A percentile compares a stretch with the other conserved stretches of the same genome.
These are phyloP conservation scores for Rhodotorula sp. DNA, from an alignment of 1,284 basidiomycete species.

Conservation along the genomic window DNA sequence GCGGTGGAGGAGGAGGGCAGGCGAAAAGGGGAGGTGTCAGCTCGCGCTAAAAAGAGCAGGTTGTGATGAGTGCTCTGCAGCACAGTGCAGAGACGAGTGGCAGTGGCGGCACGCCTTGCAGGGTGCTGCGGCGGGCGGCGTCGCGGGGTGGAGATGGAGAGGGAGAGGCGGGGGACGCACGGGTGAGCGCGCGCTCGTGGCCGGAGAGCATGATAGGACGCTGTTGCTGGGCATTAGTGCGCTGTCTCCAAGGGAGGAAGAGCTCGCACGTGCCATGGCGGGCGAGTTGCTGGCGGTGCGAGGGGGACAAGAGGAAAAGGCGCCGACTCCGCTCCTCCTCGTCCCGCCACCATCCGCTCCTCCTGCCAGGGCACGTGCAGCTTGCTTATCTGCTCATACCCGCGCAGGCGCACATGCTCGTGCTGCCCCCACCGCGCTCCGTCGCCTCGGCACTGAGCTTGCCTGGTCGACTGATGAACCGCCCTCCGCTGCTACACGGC, in stretches of 20 bases:
- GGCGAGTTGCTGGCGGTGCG: background rate
- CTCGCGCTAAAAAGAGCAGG: background rate
- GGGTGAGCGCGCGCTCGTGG: constrained; percentile 97
- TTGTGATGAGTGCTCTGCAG: background rate
- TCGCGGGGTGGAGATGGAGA: background rate
- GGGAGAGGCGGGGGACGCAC: constrained; percentile 67
- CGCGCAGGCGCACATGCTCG: no score
- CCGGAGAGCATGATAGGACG: constrained; percentile 60
- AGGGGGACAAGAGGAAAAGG: background rate
- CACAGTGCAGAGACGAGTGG: background rate
- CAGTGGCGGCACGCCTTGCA: background rate
- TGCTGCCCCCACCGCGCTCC: no score
- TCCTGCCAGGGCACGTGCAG: background rate
- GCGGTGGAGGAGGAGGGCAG: background rate
- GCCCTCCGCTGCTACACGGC: no score
- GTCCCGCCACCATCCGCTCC: background rate
- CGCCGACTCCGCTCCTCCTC: no score
- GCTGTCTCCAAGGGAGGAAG: background rate
- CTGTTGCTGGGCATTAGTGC: background rate
- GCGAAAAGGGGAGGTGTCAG: background rate
- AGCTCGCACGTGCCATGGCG: background rate
- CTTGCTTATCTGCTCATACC: no score
- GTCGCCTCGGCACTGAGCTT: no score
- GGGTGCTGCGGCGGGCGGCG: background rate
- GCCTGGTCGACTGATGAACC: no score